These are phyloP conservation scores for Lentinula edodes DNA, from an alignment of 768 basidiomycete species.

Conservation along the genomic window DNA sequence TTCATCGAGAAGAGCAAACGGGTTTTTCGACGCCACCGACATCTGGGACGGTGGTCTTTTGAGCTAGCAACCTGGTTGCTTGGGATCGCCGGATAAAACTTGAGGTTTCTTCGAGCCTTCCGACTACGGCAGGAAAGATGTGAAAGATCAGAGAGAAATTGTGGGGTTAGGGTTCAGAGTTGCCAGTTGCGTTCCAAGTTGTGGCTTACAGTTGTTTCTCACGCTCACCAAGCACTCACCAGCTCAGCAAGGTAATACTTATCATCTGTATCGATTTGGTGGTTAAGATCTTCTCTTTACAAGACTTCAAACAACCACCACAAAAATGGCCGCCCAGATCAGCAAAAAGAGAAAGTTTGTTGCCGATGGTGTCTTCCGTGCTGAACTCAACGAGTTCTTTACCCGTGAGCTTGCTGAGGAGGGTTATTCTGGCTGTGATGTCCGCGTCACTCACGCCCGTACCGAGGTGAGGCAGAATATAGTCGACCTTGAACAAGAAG, in stretches of 20 bases:
- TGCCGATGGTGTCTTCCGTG: constrained; percentile 98
- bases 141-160: not conserved
- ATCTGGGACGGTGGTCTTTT: constrained; percentile 48
- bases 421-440: constrained; percentile 99
- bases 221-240: not conserved
- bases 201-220: not conserved
- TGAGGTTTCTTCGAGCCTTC: not conserved
- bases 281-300: not conserved
- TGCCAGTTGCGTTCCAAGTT: not conserved
- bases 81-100: not conserved
- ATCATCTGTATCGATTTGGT: not conserved
- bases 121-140: not conserved
- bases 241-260: not conserved
- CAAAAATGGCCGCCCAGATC: constrained; percentile 79
- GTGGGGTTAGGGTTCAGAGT: not conserved
- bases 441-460: constrained; percentile 97
- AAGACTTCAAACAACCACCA: constrained; percentile 2
- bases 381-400: constrained; percentile 99
- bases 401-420: constrained; percentile 97
- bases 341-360: constrained; percentile 99
- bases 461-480: constrained; percentile 64
- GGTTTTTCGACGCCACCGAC: constrained; percentile 86
- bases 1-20: constrained; percentile 70
- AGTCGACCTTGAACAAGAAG: not conserved
- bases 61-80: constrained; percentile 1